Evolutionary conservation across 768 basidiomycete species (phyloP), one percentile per base, ranked within the genome.

Genomic region (Cytidiella melzeri): DNA sequence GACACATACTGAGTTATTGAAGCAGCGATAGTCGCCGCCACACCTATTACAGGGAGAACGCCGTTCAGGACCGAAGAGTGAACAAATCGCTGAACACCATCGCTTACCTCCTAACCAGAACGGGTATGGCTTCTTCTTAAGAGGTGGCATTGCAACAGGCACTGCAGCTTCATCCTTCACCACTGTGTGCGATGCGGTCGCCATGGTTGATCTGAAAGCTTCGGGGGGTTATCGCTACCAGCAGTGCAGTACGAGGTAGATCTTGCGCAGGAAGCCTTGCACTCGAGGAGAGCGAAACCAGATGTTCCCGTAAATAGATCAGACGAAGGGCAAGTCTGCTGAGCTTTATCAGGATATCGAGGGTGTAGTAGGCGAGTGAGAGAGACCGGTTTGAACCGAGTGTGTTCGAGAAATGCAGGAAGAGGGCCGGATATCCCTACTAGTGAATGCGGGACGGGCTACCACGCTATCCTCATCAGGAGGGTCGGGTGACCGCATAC

Each of bases 21-120:
- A n/a, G 89, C 89, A 11, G 89, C 89, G 50, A 91, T 89, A 37
- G 87, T 89, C 9, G 89, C 88, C 38, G 89, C 89, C 27, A 91
- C 66, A 62, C 81, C 80, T 82, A 51, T 13, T 19, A 15, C 24
- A 44, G 19, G 40, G 13, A 38, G 20, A 21, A 28, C 26, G 36
- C 19, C 15, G 27, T 43, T 24, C 23, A 46, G 27, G n/a, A 26
- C n/a, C 24, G 26, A 24, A 41, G 19, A 20, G 23, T 24, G 48
- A 6, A 15, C 34, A 44, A 40, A 26, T 30, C 30, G 20, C 39
- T 43, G 40, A n/a, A 34, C 30, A 34, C 15, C 51, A 42, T 27
- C 34, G 24, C 36, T 47, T 46, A 78, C 88, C 89, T 63, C 89
- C 89, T 6, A 92, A 74, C 77, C 86, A 92, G 70, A 90, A 89